Base-by-base conservation (phyloP, 495 filamentous ascomycete genomes). In the Tetracladium setigerum region DNA sequence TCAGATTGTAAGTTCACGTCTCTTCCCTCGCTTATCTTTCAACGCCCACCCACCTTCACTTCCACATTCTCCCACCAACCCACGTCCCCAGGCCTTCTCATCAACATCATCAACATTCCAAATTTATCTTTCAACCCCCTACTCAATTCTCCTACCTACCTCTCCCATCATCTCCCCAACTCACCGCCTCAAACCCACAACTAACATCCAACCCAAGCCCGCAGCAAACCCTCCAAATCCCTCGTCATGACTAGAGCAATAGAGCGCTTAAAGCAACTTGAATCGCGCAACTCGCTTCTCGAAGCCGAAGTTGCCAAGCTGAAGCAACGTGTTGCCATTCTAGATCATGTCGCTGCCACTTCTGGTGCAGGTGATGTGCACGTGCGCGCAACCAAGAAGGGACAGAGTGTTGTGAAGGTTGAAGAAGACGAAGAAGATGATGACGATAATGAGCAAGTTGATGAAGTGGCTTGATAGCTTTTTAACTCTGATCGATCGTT, bases 261-360 rank as follows among this genome's bases (percentile, higher is more conserved):
- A 27, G 49, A 52, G 17, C 10, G 49, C 13, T 17, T 52, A 40
- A 24, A 18, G 1, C 41, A 52, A 34, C 42, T 52, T 1, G 43
- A 45, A 17, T 24, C 33, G 5, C 14, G 40, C 13, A 52, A 52
- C 35, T 22, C 24, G 17, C 14, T 11, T 14, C 34, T 52, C 10
- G 35, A 44, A 15, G 27, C n/a, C 1, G 41, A 52, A 16, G 40
- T 52, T 13, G 42, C 36, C 12, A 40, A 46, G 34, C 24, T 52
- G 27, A 46, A 30, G 32, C 41, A 52, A 42, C 49, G 41, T 14
- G 41, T 52, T 30, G 42, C 49, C 7, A 46, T 52, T 24, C 17
- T 52, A 11, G 49, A 52, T 22, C 49, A 52, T 27, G 33, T 52
- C 30, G 31, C 35, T 38, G 36, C 36, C n/a, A n/a, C n/a, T n/a